phyloP scores from a whole-genome alignment of 2,329 filamentous ascomycete genomes.

The Pestalotiopsis sp. region DNA sequence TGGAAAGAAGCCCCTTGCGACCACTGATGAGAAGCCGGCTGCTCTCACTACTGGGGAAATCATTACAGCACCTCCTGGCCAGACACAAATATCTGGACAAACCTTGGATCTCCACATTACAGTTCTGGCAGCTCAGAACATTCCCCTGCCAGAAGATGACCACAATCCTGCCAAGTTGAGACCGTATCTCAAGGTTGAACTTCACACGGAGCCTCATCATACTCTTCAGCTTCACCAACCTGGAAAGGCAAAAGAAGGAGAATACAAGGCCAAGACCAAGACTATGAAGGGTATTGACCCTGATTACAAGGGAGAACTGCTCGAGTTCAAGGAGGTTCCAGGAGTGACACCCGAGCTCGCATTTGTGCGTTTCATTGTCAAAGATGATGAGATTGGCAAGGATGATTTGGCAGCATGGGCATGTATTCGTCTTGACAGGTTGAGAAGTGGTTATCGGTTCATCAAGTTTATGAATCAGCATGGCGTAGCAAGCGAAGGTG shows the following conservation, averaged over 20 bases:
- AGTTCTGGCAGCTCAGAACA: constrained; percentile 75
- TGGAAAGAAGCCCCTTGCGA: constrained; percentile 30
- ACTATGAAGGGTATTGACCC: constrained; percentile 61
- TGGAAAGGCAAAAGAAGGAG: constrained; percentile 57
- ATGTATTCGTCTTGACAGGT: constrained; percentile 81
- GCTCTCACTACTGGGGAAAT: constrained; percentile 28
- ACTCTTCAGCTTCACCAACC: constrained; percentile 36
- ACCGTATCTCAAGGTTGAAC: constrained; percentile 81
- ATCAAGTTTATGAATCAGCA: constrained; percentile 74
- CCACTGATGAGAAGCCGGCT: constrained; percentile 9
- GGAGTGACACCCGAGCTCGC: constrained; percentile 70
- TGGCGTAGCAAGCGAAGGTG: constrained; percentile 67
- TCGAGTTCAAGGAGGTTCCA: constrained; percentile 58
- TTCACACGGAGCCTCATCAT: constrained; percentile 70
- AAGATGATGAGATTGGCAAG: constrained; percentile 79
- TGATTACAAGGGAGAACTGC: constrained; percentile 62
- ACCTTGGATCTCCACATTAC: constrained; percentile 73
- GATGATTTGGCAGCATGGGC: constrained; percentile 87
- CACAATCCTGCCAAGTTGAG: constrained; percentile 61
- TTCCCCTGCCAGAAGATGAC: constrained; percentile 65
- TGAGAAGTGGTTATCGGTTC: constrained; percentile 76
- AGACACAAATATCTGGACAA: constrained; percentile 48
- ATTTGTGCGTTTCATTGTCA: constrained; percentile 82
- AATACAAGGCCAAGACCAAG: constrained; percentile 62
- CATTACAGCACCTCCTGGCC: constrained; percentile 17